Evolutionary conservation across 495 filamentous ascomycete genomes (phyloP).

Genomic region (Astrocystis sublimbata): DNA sequence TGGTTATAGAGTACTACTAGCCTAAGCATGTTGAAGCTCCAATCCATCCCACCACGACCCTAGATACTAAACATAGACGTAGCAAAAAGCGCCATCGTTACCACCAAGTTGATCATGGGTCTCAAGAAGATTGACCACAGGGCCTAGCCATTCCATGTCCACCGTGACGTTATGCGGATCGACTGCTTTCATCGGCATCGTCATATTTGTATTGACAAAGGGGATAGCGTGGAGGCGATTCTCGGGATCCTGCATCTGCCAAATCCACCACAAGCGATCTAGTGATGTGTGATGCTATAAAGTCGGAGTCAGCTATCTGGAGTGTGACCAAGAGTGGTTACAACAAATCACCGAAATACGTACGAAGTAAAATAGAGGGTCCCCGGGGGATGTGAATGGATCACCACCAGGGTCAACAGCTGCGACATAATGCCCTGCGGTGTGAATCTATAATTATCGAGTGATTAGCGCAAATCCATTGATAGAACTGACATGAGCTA

Average conservation of each 20-base stretch:
- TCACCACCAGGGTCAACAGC: slow-evolving; percentile 63
- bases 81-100: slow-evolving; percentile 38
- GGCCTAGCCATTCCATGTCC: slow-evolving; percentile 39
- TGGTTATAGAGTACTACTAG: neutral
- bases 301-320: too few species aligned
- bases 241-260: slow-evolving; percentile 51
- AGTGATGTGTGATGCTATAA: slow-evolving; percentile 60
- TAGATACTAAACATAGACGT: slow-evolving; percentile 35
- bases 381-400: slow-evolving; percentile 48
- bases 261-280: slow-evolving; percentile 59
- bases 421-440: slow-evolving; percentile 60
- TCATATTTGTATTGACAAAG: slow-evolving; percentile 20
- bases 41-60: neutral
- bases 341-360: too few species aligned
- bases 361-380: slow-evolving; percentile 60
- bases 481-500: neutral
- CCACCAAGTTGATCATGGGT: slow-evolving; percentile 41
- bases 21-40: neutral
- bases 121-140: slow-evolving; percentile 33
- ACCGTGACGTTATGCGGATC: slow-evolving; percentile 31
- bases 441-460: slow-evolving; percentile 48
- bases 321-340: too few species aligned
- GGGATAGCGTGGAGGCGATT: slow-evolving; percentile 29
- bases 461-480: slow-evolving; percentile 26
- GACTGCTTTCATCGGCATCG: slow-evolving; percentile 24